Percentiles rank a stretch among this genome's conserved stretches.
Evolutionary conservation across 108 stramenopile genomes (phyloP).

Genomic region (Cyclostephanos tholiformis): DNA sequence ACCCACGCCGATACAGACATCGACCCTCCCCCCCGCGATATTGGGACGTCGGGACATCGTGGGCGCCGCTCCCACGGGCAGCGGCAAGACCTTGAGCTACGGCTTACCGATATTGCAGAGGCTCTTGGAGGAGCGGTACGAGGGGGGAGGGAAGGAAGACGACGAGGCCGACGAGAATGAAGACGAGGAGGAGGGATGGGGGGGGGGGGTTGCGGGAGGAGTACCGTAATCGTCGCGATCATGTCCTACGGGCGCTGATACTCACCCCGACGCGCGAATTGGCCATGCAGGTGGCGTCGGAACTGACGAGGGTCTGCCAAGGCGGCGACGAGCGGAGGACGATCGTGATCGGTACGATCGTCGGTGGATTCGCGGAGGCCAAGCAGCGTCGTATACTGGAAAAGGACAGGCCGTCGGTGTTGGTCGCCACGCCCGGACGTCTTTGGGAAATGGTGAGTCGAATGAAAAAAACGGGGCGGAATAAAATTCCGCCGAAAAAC

Average conservation of each 20-base stretch:
- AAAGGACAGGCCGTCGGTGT: conserved; percentile 71
- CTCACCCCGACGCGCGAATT: conserved; percentile 93
- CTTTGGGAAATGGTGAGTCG: conserved; percentile 94
- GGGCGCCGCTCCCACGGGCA: conserved; percentile 91
- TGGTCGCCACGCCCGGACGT: conserved; percentile 94
- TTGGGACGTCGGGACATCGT: conserved; percentile 87
- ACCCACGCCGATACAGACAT: conserved; percentile 92
- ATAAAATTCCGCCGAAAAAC: too few species aligned
- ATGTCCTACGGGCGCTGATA: conserved; percentile 73
- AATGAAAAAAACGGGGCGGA: not conserved
- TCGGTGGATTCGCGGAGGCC: conserved; percentile 93
- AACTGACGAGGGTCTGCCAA: conserved; percentile 37
- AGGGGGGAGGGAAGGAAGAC: not conserved
- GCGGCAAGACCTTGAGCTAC: conserved; percentile 76
- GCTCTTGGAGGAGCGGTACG: conserved; percentile 51
- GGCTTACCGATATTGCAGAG: conserved; percentile 71
- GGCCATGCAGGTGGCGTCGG: conserved; percentile 85
- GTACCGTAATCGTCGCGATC: conserved; percentile 1
- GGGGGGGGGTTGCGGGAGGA: too few species aligned
- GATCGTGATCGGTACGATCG: conserved; percentile 58
- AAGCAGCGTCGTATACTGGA: conserved; percentile 89
- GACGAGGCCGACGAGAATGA: not conserved
- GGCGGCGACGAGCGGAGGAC: conserved; percentile 4
- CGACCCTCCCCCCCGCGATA: conserved; percentile 80
- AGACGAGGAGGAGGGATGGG: not conserved